A percentile compares a stretch with the other conserved stretches of the same genome.
phyloP scores from a whole-genome alignment of 495 filamentous ascomycete genomes.

The Xylaria bambusicola region DNA sequence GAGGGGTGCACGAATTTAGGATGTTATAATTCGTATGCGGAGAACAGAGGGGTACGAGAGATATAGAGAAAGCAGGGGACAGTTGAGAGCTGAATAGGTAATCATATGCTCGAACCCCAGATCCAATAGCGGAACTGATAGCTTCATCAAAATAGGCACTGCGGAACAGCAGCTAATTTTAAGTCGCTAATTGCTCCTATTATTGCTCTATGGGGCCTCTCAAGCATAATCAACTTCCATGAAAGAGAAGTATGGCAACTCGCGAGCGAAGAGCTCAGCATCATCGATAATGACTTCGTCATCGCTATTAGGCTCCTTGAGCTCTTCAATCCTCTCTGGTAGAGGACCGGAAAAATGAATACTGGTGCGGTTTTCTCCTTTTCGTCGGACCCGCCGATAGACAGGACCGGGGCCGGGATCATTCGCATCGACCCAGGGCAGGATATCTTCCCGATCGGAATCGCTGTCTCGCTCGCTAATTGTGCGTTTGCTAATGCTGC shows the following conservation, averaged over 20 bases:
- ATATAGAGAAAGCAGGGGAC: not conserved
- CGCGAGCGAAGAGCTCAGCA: slow-evolving; percentile 43
- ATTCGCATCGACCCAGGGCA: slow-evolving; percentile 41
- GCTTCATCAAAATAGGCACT: not conserved
- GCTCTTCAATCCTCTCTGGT: slow-evolving; percentile 53
- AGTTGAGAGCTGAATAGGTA: not conserved
- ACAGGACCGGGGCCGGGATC: slow-evolving; percentile 47
- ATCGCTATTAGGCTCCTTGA: slow-evolving; percentile 52
- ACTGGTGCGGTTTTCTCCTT: slow-evolving; percentile 48
- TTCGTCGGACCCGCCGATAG: slow-evolving; percentile 50
- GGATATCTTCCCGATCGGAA: slow-evolving; percentile 54
- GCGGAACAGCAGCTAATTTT: not conserved
- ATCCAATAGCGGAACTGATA: not conserved
- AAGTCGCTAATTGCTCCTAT: not conserved
- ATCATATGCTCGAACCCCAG: not conserved
- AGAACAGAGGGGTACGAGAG: slow-evolving; percentile 1
- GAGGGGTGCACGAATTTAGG: not conserved
- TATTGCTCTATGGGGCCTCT: slow-evolving; percentile 14
- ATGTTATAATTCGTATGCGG: slow-evolving; percentile 12
- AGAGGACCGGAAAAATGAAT: slow-evolving; percentile 52
- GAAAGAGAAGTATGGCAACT: slow-evolving; percentile 50
- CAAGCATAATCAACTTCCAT: slow-evolving; percentile 52
- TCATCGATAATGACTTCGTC: slow-evolving; percentile 50
- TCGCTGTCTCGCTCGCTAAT: slow-evolving; percentile 56
- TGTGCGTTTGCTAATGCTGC: slow-evolving; percentile 56